Percentiles rank a stretch among this genome's conserved stretches.
These are phyloP conservation scores for Tardiomyces blankii DNA, from an alignment of 1,139 yeast species.

Conservation along the genomic window DNA sequence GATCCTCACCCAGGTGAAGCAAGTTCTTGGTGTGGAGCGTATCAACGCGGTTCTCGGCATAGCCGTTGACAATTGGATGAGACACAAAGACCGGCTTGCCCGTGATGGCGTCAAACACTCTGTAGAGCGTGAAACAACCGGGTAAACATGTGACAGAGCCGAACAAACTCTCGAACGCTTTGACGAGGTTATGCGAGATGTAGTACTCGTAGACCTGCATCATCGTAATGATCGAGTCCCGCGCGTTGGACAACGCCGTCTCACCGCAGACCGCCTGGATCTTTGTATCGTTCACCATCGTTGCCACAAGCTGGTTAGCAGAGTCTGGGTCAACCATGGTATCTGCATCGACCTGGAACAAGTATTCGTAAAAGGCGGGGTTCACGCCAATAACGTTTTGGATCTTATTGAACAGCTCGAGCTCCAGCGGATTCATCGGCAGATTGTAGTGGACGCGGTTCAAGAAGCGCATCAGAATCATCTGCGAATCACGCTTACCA, in stretches of 20 bases:
- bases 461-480: constrained; percentile 30
- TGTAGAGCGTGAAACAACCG: constrained; percentile 32
- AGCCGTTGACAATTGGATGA: constrained; percentile 28
- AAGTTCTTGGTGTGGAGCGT: constrained; percentile 32
- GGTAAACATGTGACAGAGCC: constrained; percentile 35
- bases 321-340: constrained; percentile 30
- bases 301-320: constrained; percentile 26
- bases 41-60: constrained; percentile 29
- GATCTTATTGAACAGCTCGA: constrained; percentile 32
- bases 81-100: constrained; percentile 31
- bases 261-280: constrained; percentile 34
- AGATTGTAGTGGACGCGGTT: constrained; percentile 31
- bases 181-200: constrained; percentile 32
- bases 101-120: constrained; percentile 26
- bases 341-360: constrained; percentile 35
- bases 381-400: constrained; percentile 33
- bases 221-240: constrained; percentile 31
- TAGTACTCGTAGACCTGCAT: constrained; percentile 34
- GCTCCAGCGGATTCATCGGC: constrained; percentile 33
- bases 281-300: constrained; percentile 26
- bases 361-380: constrained; percentile 31
- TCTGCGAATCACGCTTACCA: constrained; percentile 35
- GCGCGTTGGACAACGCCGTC: constrained; percentile 30
- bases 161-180: constrained; percentile 32
- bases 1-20: constrained; percentile 33